phyloP scores from a whole-genome alignment of 768 basidiomycete species.

The Thelephora ganbajun region DNA sequence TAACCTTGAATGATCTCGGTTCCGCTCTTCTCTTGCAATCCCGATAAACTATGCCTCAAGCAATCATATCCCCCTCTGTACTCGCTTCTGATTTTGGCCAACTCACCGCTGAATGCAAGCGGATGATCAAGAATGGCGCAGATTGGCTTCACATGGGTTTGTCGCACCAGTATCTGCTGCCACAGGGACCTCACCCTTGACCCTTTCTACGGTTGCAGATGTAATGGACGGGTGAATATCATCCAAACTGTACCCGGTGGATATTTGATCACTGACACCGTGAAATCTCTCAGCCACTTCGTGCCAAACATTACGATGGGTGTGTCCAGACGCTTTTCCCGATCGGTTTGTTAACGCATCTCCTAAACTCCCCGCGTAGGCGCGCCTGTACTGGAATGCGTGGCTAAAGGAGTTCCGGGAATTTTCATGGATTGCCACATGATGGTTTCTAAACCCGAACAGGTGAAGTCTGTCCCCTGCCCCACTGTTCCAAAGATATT shows the following conservation, averaged over 20 bases:
- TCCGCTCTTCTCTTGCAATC: no score
- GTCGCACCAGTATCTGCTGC: slow-evolving; percentile 7
- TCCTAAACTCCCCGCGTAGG: slow-evolving; percentile 30
- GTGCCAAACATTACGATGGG: slow-evolving; percentile 99
- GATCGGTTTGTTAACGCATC: neutral
- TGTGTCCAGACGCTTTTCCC: slow-evolving; percentile 18
- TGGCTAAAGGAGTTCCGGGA: slow-evolving; percentile 75
- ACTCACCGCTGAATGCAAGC: slow-evolving; percentile 86
- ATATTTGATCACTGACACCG: neutral
- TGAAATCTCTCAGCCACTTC: slow-evolving; percentile 54
- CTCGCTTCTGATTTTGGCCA: slow-evolving; percentile 96
- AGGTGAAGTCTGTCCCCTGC: slow-evolving; percentile 29
- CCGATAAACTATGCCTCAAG: slow-evolving; percentile 47
- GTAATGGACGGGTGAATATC: slow-evolving; percentile 86
- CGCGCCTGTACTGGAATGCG: slow-evolving; percentile 75
- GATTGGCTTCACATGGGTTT: slow-evolving; percentile 98
- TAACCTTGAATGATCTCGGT: no score
- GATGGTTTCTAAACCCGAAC: slow-evolving; percentile 94
- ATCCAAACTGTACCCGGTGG: slow-evolving; percentile 2
- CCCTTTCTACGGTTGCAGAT: slow-evolving; percentile 31
- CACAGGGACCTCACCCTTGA: neutral
- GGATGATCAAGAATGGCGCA: slow-evolving; percentile 91
- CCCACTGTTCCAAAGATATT: neutral
- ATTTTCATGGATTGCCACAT: slow-evolving; percentile 99
- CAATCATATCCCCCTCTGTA: slow-evolving; percentile 94